Conservation (phyloP, 495 filamentous ascomycete species). For the Penicillium parvum region DNA sequence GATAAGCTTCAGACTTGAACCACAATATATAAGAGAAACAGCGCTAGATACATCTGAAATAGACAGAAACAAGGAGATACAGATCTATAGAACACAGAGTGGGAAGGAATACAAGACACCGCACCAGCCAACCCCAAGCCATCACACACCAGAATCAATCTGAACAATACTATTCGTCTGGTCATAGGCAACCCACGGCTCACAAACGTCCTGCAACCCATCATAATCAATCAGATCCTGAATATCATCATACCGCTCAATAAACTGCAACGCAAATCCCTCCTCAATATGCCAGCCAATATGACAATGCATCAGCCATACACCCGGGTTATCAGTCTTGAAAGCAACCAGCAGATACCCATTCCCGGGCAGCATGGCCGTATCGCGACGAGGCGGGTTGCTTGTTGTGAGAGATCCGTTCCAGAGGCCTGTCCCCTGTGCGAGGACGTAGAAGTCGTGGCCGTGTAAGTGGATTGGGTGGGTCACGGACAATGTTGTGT, state of each 20-base stretch:
- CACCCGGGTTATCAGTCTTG: slow-evolving; percentile 42
- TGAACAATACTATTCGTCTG: neutral
- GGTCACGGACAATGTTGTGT: slow-evolving; percentile 12
- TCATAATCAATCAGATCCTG: slow-evolving; percentile 1
- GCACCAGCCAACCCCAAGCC: neutral
- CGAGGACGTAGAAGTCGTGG: slow-evolving; percentile 20
- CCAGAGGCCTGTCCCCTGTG: slow-evolving; percentile 14
- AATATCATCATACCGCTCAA: slow-evolving; percentile 24
- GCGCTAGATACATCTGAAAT: no score
- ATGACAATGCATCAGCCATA: slow-evolving; percentile 46
- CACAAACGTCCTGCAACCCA: neutral
- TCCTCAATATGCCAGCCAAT: slow-evolving; percentile 36
- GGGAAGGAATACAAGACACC: no score
- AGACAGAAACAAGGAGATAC: no score
- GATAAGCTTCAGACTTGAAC: no score
- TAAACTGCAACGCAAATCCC: slow-evolving; percentile 38
- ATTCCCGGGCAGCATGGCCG: slow-evolving; percentile 1
- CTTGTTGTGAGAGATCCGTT: neutral
- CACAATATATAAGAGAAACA: no score
- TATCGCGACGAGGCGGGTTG: slow-evolving; percentile 23
- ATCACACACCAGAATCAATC: slow-evolving; percentile 1
- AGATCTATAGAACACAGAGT: no score
- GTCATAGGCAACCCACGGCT: slow-evolving; percentile 1
- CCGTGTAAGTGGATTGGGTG: slow-evolving; percentile 23
- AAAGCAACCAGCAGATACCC: slow-evolving; percentile 41